A percentile compares a stretch with the other conserved stretches of the same genome.
Conservation (phyloP, 306 rosid genomes). For the Prunus mongolica region DNA sequence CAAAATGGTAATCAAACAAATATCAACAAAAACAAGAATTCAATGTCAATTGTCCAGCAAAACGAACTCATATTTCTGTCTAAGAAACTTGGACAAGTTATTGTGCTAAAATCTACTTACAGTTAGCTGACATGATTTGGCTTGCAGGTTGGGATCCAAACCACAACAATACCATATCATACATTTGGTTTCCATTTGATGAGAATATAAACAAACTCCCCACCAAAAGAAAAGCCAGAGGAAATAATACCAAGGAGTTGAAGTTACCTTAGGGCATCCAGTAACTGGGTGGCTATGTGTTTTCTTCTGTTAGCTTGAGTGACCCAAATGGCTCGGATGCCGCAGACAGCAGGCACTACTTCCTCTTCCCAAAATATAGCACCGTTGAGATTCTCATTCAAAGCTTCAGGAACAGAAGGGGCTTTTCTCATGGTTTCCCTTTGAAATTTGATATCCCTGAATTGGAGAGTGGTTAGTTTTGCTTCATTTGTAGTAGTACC, state of each 20-base stretch:
- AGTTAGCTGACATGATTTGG: background rate
- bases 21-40: background rate
- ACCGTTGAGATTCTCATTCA: constrained; percentile 33
- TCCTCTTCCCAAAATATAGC: constrained; percentile 55
- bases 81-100: background rate
- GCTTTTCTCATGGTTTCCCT: constrained; percentile 54
- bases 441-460: constrained; percentile 62
- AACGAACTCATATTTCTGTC: background rate
- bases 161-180: background rate
- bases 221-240: background rate
- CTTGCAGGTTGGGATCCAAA: background rate
- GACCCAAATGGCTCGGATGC: constrained; percentile 87
- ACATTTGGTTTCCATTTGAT: background rate
- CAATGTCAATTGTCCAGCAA: background rate
- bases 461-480: constrained; percentile 38
- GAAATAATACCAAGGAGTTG: background rate
- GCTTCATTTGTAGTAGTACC: constrained; percentile 23
- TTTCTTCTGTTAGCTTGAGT: constrained; percentile 75
- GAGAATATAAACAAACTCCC: background rate
- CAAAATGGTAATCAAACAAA: background rate
- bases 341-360: constrained; percentile 60
- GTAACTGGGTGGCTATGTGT: constrained; percentile 56
- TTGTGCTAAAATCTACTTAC: background rate
- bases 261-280: constrained; percentile 74
- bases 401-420: constrained; percentile 19